Evolutionary conservation across 2,329 filamentous ascomycete species (phyloP), one percentile per base, ranked within the genome.

Genomic region (Meredithiella fracta): DNA sequence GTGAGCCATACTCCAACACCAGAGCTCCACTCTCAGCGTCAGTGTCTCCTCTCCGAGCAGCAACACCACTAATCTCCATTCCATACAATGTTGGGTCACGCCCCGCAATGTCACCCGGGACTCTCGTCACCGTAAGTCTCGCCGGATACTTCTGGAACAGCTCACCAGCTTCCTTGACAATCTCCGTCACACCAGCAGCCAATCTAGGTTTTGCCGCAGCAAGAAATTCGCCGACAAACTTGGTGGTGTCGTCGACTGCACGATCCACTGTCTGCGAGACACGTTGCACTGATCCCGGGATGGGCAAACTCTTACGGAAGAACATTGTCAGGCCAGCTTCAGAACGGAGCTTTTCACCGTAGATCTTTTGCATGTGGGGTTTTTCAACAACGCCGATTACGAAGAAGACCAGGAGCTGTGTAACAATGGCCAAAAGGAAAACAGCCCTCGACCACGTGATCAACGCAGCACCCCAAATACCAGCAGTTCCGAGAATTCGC

Each of bases 291-390:
- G 38, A 53, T 9, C 50, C 55, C 1, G 88, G 86, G 1, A 83
- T 80, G 2, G 92, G 92, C 23, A 98, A 72, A 9, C 89, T 88
- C 60, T 85, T 82, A 67, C 88, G 87, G 66, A 98, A 78, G 64
- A 87, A 96, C 70, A 90, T 94, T 58, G 90, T 91, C 40, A 98
- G 75, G 52, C 92, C 92, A 9, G 92, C 92, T 67, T 95, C 88
- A 61, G 84, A 74, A 58, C 92, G 83, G 49, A 98, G 73, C 62
- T 82, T 83, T 62, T 82, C 77, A 44, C 92, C 91, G 64, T 98
- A 98, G 17, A 97, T 78, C 74, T 95, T 97, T 67, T 95, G 86
- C 90, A 98, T 97, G 67, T 98, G 92, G 14, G 91, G 92, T 59
- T 90, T 83, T 69, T 98, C 92, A 8, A 98, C 86, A 61, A 91